Conservation (phyloP, 768 basidiomycete species). For the Hypholoma sublateritium region DNA sequence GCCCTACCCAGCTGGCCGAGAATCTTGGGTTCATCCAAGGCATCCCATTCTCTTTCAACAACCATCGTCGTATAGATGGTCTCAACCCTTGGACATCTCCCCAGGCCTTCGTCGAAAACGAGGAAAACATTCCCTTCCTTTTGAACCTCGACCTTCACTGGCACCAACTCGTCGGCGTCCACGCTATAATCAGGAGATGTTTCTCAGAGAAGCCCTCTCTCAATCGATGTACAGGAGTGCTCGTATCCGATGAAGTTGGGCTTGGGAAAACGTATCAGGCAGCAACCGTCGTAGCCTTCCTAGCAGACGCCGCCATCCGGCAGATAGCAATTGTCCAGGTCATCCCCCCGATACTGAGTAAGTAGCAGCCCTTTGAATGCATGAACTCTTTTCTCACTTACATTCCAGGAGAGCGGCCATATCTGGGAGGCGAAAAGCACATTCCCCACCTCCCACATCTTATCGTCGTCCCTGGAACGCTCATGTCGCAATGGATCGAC, state of each 20-base stretch:
- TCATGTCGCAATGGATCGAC: constrained; percentile 22
- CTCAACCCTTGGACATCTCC: constrained; percentile 18
- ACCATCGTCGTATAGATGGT: constrained; percentile 12
- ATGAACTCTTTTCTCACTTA: neutral
- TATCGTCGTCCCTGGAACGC: constrained; percentile 23
- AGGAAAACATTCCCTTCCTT: neutral
- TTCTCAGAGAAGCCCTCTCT: constrained; percentile 3
- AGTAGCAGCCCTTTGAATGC: neutral
- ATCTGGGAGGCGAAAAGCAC: neutral
- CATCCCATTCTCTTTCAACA: constrained; percentile 22
- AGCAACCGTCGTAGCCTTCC: constrained; percentile 16
- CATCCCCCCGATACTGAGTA: neutral
- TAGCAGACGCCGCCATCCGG: constrained; percentile 9
- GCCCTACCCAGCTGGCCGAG: neutral
- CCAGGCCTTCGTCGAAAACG: neutral
- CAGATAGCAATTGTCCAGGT: neutral
- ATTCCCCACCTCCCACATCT: constrained; percentile 20
- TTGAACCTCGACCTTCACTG: constrained; percentile 16
- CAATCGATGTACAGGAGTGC: constrained; percentile 8
- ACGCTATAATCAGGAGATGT: constrained; percentile 15
- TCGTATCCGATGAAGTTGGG: constrained; percentile 30
- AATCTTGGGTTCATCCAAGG: constrained; percentile 19
- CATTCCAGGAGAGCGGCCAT: neutral
- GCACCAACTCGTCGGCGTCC: constrained; percentile 25
- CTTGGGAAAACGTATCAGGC: constrained; percentile 30